A percentile compares a stretch with the other conserved stretches of the same genome.
phyloP scores from a whole-genome alignment of 257 asterid species.

The Przewalskia tangutica region DNA sequence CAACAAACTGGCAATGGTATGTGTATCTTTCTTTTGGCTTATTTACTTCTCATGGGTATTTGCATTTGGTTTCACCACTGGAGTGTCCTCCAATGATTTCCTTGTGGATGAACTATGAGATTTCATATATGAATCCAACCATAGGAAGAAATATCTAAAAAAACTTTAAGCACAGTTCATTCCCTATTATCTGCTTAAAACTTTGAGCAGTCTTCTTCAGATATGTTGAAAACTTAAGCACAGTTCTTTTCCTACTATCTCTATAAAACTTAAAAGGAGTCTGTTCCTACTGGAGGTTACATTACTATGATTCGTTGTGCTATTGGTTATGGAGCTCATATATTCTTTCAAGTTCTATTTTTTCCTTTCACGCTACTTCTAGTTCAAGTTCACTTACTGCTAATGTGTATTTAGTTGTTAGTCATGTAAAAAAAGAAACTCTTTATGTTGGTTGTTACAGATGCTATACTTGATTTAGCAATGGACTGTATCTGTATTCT shows the following conservation, averaged over 20 bases:
- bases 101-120: background rate
- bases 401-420: background rate
- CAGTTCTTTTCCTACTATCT: background rate
- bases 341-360: background rate
- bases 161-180: background rate
- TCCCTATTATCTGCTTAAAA: background rate
- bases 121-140: background rate
- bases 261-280: background rate
- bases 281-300: background rate
- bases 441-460: background rate
- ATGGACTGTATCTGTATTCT: background rate
- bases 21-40: constrained; percentile 9
- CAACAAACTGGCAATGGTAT: constrained; percentile 77
- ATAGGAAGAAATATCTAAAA: background rate
- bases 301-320: background rate
- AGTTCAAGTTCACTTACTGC: background rate
- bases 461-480: background rate
- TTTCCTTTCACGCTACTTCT: background rate
- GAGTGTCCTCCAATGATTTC: background rate
- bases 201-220: background rate
- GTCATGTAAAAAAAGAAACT: background rate
- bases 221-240: background rate
- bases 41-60: background rate
- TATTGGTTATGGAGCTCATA: background rate
- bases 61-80: background rate